Evolutionary conservation across 179 eudicot genomes (phyloP).

Genomic region (Silene coronaria): DNA sequence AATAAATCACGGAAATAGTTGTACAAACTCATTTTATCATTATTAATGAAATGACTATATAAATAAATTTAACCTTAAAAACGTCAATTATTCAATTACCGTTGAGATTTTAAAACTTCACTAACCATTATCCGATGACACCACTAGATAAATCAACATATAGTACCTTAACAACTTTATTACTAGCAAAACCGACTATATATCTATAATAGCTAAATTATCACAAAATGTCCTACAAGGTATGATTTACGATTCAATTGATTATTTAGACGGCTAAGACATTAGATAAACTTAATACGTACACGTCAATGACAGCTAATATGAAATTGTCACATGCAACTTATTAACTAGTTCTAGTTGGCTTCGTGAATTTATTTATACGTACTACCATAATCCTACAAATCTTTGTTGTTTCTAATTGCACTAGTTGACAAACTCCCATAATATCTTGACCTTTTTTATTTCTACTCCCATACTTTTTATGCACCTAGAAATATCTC

Average conservation of each 20-base stretch:
- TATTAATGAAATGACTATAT: no score
- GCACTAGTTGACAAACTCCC: neutral
- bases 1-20: no score
- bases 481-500: neutral
- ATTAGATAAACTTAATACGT: neutral
- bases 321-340: neutral
- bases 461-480: neutral
- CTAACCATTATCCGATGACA: no score
- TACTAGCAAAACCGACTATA: no score
- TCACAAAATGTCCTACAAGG: neutral
- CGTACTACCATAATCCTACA: neutral
- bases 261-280: neutral
- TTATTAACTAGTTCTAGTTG: neutral
- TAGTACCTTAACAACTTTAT: no score
- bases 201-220: neutral
- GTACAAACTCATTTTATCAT: no score
- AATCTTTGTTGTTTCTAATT: neutral
- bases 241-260: neutral
- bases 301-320: constrained; percentile 2
- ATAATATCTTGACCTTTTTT: neutral
- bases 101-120: no score
- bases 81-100: no score
- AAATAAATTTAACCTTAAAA: no score
- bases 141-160: no score
- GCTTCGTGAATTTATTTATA: neutral